Percentiles rank a stretch among this genome's conserved stretches.
Evolutionary conservation across 2,329 filamentous ascomycete species (phyloP).

Genomic region (Botryotinia convoluta): DNA sequence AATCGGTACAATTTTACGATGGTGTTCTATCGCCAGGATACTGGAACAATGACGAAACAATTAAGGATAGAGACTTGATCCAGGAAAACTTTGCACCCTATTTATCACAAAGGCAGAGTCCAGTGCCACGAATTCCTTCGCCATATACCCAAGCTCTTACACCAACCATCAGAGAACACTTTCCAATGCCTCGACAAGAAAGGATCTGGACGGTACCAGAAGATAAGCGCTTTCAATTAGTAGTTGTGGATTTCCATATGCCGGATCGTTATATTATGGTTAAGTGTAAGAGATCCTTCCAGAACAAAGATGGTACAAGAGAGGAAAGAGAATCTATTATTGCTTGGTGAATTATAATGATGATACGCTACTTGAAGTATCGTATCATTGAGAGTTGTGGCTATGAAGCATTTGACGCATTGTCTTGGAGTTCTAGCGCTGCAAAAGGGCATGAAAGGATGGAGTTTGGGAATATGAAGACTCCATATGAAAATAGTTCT

Average conservation of each 20-base stretch:
- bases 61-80: background rate
- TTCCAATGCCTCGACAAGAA: background rate
- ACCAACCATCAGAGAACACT: background rate
- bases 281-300: constrained; percentile 28
- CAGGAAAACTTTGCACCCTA: constrained; percentile 5
- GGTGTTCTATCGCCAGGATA: background rate
- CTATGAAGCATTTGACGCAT: background rate
- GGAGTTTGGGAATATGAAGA: background rate
- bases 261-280: constrained; percentile 34
- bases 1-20: background rate
- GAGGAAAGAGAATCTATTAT: constrained; percentile 33
- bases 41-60: background rate
- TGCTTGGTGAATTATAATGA: constrained; percentile 30
- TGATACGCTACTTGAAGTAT: background rate
- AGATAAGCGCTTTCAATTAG: constrained; percentile 32
- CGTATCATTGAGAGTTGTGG: background rate
- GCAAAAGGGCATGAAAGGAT: background rate
- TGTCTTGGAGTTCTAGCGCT: background rate
- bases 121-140: constrained; percentile 2
- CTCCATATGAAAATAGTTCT: background rate
- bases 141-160: background rate
- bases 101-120: background rate
- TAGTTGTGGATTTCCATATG: constrained; percentile 32
- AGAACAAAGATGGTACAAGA: constrained; percentile 28
- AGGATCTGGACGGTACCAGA: constrained; percentile 30